Conservation (phyloP, 1,284 basidiomycete species). For the Grifola frondosa region DNA sequence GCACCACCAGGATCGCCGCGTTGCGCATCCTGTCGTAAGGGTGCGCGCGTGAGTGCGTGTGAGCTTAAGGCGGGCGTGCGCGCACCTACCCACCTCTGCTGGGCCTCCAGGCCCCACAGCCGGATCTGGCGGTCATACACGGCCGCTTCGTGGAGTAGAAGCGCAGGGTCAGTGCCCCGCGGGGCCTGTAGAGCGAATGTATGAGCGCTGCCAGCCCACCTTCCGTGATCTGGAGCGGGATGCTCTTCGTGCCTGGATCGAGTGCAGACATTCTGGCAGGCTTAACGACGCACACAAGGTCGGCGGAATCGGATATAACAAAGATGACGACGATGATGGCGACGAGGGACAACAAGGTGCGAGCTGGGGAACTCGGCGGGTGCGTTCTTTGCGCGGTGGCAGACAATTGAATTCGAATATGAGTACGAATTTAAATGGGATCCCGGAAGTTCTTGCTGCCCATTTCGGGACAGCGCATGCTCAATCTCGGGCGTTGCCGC, state of each 20-base stretch:
- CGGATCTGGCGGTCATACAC: constrained; percentile 97
- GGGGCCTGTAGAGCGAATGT: constrained; percentile 2
- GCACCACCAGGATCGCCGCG: constrained; percentile 85
- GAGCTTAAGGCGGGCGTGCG: constrained; percentile 10
- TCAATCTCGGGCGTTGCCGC: constrained; percentile 27
- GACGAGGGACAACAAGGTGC: background rate
- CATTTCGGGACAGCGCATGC: constrained; percentile 21
- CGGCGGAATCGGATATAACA: background rate
- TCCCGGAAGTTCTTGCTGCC: constrained; percentile 12
- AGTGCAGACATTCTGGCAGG: constrained; percentile 27
- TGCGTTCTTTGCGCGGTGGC: background rate
- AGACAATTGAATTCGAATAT: background rate
- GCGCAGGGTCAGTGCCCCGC: constrained; percentile 8
- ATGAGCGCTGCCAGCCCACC: too few relatives aligned
- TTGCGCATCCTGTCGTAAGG: constrained; percentile 81
- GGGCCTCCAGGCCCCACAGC: constrained; percentile 96
- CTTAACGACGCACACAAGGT: background rate
- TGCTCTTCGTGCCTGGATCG: constrained; percentile 34
- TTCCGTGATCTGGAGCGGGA: constrained; percentile 44
- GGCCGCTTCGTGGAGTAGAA: constrained; percentile 60
- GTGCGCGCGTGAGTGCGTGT: constrained; percentile 11
- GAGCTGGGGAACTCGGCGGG: constrained; percentile 1
- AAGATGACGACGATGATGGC: background rate
- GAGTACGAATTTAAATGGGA: background rate
- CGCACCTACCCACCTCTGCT: constrained; percentile 88